Percentiles rank a stretch among this genome's conserved stretches.
Conservation (phyloP, 805 yeast genomes). For the Kodamaea leandrae region DNA sequence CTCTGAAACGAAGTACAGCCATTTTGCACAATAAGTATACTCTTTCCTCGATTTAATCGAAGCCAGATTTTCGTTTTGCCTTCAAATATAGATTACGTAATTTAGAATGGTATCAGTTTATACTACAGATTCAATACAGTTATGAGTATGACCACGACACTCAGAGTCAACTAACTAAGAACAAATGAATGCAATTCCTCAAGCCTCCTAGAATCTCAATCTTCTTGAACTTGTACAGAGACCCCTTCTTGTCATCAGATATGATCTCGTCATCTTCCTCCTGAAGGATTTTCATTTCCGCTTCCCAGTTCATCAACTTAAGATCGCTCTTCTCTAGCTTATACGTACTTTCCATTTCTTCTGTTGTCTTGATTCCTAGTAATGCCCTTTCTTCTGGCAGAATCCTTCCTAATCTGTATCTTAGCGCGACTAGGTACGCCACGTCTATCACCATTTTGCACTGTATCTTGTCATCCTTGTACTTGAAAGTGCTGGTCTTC, state of each 20-base stretch:
- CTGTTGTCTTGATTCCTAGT: conserved; percentile 5
- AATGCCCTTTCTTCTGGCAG: conserved; percentile 5
- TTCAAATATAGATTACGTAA: conserved; percentile 1
- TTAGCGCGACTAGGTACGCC: conserved; percentile 6
- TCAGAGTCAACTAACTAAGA: conserved; percentile 2
- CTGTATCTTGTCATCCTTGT: conserved; percentile 8
- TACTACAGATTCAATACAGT: no score
- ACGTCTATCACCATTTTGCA: conserved; percentile 10
- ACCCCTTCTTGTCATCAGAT: conserved; percentile 12
- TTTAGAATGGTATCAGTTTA: no score
- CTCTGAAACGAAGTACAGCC: conserved; percentile 66
- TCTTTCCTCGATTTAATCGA: not conserved
- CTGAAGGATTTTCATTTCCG: not conserved
- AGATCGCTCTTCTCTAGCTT: conserved; percentile 3
- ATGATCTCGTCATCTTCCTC: conserved; percentile 7
- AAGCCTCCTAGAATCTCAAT: conserved; percentile 10
- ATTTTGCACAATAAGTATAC: no score
- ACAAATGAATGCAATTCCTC: conserved; percentile 10
- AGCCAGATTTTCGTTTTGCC: conserved; percentile 1
- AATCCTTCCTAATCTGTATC: conserved; percentile 4
- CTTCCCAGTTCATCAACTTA: conserved; percentile 9
- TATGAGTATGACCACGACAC: not conserved
- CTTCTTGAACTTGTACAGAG: conserved; percentile 10
- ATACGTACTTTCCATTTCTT: conserved; percentile 6
- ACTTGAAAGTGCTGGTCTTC: conserved; percentile 2